A percentile compares a stretch with the other conserved stretches of the same genome.
phyloP scores from a whole-genome alignment of 202 grass and related monocot species.

The Panicum virgatum region DNA sequence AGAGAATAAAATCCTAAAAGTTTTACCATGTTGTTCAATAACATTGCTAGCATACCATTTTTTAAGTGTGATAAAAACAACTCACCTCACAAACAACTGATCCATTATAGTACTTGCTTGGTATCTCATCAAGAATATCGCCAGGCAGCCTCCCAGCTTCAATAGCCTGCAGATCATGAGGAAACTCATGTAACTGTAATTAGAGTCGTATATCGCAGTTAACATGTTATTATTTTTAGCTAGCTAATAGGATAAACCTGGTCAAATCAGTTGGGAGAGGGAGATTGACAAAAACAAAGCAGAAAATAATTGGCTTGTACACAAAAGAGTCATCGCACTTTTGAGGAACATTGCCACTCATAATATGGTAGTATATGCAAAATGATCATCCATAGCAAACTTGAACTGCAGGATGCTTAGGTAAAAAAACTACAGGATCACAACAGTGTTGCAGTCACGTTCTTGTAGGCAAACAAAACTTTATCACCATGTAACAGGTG shows the following conservation, averaged over 20 bases:
- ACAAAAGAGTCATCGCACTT: background rate
- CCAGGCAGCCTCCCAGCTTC: slow-evolving; percentile 89
- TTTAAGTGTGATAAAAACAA: slow-evolving; percentile 37
- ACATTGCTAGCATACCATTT: slow-evolving; percentile 8
- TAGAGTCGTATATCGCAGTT: slow-evolving; percentile 9
- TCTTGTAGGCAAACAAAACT: background rate
- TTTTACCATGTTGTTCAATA: slow-evolving; percentile 20
- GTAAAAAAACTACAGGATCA: background rate
- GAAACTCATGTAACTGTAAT: slow-evolving; percentile 26
- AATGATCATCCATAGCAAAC: background rate
- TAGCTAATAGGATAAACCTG: slow-evolving; percentile 10
- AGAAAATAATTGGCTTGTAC: background rate
- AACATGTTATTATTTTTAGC: slow-evolving; percentile 17
- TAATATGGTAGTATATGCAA: background rate
- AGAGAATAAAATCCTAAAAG: background rate
- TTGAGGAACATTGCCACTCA: background rate
- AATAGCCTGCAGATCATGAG: slow-evolving; percentile 64
- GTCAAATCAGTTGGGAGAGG: slow-evolving; percentile 20
- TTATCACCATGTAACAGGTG: background rate
- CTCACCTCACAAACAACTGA: slow-evolving; percentile 84
- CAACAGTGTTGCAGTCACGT: background rate
- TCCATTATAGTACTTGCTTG: slow-evolving; percentile 85
- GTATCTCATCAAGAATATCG: slow-evolving; percentile 90
- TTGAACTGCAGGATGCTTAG: background rate
- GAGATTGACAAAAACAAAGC: background rate